phyloP scores from a whole-genome alignment of 2,329 filamentous ascomycete species.

The Fusarium heterosporum region DNA sequence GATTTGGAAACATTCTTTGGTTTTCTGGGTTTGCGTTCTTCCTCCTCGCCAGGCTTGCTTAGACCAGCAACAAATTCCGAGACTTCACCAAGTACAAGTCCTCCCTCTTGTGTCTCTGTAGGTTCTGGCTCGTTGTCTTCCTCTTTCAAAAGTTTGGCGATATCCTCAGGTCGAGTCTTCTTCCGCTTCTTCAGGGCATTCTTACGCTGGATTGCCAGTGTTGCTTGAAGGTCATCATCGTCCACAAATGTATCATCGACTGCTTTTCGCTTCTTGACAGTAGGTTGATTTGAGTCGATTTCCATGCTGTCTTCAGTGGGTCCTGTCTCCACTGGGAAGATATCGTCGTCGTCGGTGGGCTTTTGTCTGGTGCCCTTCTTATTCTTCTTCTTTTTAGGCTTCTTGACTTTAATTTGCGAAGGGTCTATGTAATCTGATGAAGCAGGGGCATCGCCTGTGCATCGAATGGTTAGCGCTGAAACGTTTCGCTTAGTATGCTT shows the following conservation, averaged over 20 bases:
- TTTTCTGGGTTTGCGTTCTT: constrained; percentile 65
- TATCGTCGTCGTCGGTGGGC: constrained; percentile 71
- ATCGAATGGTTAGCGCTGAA: constrained; percentile 19
- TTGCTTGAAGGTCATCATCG: constrained; percentile 91
- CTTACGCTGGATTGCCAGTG: constrained; percentile 83
- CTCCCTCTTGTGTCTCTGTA: constrained; percentile 57
- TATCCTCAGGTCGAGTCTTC: constrained; percentile 84
- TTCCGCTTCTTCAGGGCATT: constrained; percentile 92
- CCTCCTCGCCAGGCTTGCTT: constrained; percentile 71
- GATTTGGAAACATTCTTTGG: constrained; percentile 51
- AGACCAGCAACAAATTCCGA: constrained; percentile 93
- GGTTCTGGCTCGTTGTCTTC: constrained; percentile 66
- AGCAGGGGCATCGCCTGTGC: constrained; percentile 49
- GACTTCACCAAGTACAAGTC: constrained; percentile 94
- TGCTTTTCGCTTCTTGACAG: constrained; percentile 69
- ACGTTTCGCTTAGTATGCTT: background rate
- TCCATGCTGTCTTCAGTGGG: constrained; percentile 73
- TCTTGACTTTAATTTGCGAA: constrained; percentile 91
- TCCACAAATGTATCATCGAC: constrained; percentile 81
- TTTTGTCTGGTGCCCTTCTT: constrained; percentile 83
- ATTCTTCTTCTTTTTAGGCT: constrained; percentile 92
- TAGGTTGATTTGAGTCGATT: constrained; percentile 69
- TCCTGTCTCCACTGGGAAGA: constrained; percentile 59
- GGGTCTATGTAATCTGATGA: constrained; percentile 89
- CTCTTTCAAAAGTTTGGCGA: constrained; percentile 82